phyloP scores from a whole-genome alignment of 768 basidiomycete genomes.

The Postia placenta region DNA sequence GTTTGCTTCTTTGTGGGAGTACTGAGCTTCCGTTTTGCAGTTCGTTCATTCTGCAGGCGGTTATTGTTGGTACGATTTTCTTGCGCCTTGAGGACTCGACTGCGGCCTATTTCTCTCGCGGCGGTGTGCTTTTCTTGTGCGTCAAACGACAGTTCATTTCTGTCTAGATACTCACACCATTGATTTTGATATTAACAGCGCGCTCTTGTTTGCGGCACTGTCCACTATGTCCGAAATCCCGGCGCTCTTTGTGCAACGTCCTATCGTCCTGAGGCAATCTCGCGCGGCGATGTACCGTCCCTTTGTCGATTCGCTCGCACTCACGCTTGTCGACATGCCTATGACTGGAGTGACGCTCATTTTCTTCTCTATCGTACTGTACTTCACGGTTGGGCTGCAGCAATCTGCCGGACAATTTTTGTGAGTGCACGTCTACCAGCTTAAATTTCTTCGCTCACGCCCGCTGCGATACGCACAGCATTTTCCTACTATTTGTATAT shows the following conservation, averaged over 20 bases:
- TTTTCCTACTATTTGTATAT: conserved; percentile 51
- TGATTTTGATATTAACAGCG: background rate
- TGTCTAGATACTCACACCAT: background rate
- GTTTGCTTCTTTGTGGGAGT: no score
- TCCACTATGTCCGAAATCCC: conserved; percentile 61
- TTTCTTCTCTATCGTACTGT: conserved; percentile 45
- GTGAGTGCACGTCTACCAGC: no score
- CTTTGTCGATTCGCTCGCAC: conserved; percentile 46
- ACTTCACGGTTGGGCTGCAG: conserved; percentile 59
- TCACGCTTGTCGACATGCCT: conserved; percentile 60
- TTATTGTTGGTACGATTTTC: conserved; percentile 63
- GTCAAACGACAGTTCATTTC: conserved; percentile 21
- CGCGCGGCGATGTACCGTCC: conserved; percentile 60
- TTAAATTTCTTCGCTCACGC: conserved; percentile 6
- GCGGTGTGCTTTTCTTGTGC: conserved; percentile 73
- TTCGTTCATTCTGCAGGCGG: conserved; percentile 32
- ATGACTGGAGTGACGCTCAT: conserved; percentile 42
- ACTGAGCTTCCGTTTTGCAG: no score
- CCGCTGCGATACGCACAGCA: conserved; percentile 28
- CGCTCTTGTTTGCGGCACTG: conserved; percentile 46
- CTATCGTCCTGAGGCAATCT: conserved; percentile 51
- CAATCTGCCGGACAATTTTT: conserved; percentile 56
- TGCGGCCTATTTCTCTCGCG: conserved; percentile 63
- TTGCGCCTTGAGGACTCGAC: conserved; percentile 48
- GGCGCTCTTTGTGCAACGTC: conserved; percentile 47